Evolutionary conservation across 495 filamentous ascomycete genomes (phyloP), one percentile per base, ranked within the genome.

Genomic region (Opeltia flavorubescens): DNA sequence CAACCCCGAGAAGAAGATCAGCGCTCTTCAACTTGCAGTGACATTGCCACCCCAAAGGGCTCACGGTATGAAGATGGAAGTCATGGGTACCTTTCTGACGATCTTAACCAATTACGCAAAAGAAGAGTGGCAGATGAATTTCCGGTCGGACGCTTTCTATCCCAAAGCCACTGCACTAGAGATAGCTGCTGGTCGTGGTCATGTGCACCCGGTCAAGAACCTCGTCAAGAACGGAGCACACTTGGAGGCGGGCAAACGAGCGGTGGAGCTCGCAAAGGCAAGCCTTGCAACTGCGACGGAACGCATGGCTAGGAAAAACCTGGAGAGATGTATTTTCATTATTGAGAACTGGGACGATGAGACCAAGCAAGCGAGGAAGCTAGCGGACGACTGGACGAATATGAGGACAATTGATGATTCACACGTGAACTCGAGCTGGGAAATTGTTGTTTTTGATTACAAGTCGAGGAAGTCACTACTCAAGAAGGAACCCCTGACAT

Each of bases 301-400:
- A 1, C 57, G 30, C 24, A 29, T 58, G 47, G 33, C 38, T 8
- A 30, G 35, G 36, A 51, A 53, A 34, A 56, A 58, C 17, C 28
- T 58, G 11, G 54, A 58, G 36, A 36, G 55, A 11, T 58, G 55
- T 43, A 46, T 43, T 1, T 56, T 53, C 42, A 53, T 58, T n/a
- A 54, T 58, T 30, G 50, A 54, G 35, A 58, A 56, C 13, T 58
- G 54, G 54, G 50, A 51, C 17, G 43, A 52, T 12, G 55, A 58
- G 7, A 21, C 28, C 3, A 49, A 51, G 41, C 13, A 43, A 13
- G 44, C 48, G 6, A 42, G 33, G 18, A 53, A 50, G 11, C 12
- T 56, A 3, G 55, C 55, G 20, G 54, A 58, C 47, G 54, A 54
- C 23, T 58, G 55, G 55, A 58, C 55, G 8, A 56, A 56, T 9